A percentile compares a stretch with the other conserved stretches of the same genome.
Evolutionary conservation across 352 stramenopile genomes (phyloP).

Genomic region (Pythium vanterpoolii): DNA sequence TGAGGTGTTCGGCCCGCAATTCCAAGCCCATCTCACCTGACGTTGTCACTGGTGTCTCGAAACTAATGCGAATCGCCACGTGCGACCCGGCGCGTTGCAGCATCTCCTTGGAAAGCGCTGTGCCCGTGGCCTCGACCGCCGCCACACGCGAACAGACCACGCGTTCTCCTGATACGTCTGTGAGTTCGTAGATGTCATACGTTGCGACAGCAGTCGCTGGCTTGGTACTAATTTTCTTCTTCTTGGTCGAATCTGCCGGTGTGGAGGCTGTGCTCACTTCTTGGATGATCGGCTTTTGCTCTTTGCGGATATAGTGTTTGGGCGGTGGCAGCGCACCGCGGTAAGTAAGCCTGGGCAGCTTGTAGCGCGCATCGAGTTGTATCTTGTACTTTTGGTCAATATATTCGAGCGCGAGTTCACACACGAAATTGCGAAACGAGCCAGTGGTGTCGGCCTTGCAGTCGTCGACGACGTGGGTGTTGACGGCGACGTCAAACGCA

Average conservation of each 20-base stretch:
- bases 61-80: constrained; percentile 38
- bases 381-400: constrained; percentile 86
- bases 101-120: constrained; percentile 41
- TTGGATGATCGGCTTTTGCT: constrained; percentile 65
- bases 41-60: constrained; percentile 31
- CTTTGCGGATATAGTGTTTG: constrained; percentile 81
- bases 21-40: constrained; percentile 43
- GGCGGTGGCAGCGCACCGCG: constrained; percentile 55
- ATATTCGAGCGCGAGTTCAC: constrained; percentile 76
- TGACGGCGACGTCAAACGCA: constrained; percentile 79
- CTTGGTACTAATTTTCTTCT: constrained; percentile 10
- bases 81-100: constrained; percentile 32
- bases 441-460: constrained; percentile 62
- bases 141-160: constrained; percentile 31
- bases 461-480: constrained; percentile 67
- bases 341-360: constrained; percentile 70
- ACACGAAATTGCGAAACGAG: constrained; percentile 80
- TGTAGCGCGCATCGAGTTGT: constrained; percentile 70
- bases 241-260: neutral
- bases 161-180: neutral
- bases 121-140: constrained; percentile 31
- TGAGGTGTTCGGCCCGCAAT: constrained; percentile 45
- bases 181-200: constrained; percentile 45
- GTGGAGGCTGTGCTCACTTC: constrained; percentile 33
- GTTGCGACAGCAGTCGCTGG: constrained; percentile 14